Conservation (phyloP, 352 stramenopile species). For the Phytopythium chamaehyphon region DNA sequence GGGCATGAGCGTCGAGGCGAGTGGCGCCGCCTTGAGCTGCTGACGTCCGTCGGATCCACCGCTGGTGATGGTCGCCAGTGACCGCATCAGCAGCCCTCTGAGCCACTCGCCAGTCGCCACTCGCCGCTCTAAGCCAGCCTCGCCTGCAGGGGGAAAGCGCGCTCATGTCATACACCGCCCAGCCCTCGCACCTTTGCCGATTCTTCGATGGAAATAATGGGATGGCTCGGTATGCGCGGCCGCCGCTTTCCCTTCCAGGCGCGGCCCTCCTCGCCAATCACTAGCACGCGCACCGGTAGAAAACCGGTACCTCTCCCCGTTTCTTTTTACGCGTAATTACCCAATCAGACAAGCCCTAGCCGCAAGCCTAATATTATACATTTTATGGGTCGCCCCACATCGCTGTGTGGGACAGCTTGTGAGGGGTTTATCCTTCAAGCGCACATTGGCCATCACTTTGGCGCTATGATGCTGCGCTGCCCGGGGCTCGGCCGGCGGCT, state of each 20-base stretch:
- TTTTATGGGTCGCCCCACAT: no score
- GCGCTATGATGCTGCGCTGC: constrained; percentile 13
- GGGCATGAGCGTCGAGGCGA: no score
- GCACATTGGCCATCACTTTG: no score
- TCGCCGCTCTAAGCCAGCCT: background rate
- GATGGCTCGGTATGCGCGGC: constrained; percentile 28
- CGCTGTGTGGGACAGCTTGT: no score
- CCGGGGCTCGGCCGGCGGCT: background rate
- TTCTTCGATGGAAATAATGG: constrained; percentile 88
- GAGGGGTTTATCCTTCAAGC: no score
- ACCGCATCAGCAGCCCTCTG: no score
- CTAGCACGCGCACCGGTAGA: constrained; percentile 19
- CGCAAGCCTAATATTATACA: no score
- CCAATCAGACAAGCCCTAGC: no score
- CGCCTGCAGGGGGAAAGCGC: constrained; percentile 1
- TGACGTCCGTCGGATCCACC: no score
- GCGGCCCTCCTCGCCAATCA: constrained; percentile 72
- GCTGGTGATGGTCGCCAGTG: no score
- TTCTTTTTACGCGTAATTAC: constrained; percentile 16
- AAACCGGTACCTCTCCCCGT: background rate
- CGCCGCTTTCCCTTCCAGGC: constrained; percentile 9
- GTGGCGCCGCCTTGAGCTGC: no score
- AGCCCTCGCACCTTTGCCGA: constrained; percentile 65
- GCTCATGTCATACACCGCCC: background rate
- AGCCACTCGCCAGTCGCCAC: background rate